Evolutionary conservation across 805 yeast species (phyloP).

Genomic region (Wickerhamiella hasegawae): DNA sequence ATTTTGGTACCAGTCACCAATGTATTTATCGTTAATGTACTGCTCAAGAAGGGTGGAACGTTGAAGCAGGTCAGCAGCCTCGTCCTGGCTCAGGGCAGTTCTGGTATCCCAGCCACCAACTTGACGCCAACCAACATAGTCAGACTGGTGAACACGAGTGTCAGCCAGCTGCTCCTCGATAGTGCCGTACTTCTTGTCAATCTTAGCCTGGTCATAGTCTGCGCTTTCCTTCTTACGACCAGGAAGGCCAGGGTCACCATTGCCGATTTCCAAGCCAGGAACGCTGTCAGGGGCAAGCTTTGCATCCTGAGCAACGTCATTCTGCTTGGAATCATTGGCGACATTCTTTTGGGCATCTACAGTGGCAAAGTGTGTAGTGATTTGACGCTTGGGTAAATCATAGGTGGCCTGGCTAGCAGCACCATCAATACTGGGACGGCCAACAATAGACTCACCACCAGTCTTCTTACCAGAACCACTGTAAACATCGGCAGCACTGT

Average conservation of each 20-base stretch:
- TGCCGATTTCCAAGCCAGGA: constrained; percentile 15
- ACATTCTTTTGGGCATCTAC: no score
- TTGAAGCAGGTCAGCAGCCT: constrained; percentile 57
- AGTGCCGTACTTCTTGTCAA: constrained; percentile 8
- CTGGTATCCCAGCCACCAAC: constrained; percentile 70
- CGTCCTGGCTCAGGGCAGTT: constrained; percentile 26
- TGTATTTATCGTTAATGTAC: constrained; percentile 54
- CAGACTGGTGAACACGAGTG: constrained; percentile 36
- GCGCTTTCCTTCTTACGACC: constrained; percentile 6
- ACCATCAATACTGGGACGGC: no score
- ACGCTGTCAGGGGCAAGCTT: background rate
- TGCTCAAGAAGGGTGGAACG: constrained; percentile 61
- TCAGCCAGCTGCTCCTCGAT: constrained; percentile 20
- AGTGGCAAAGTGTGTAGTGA: no score
- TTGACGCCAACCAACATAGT: constrained; percentile 88
- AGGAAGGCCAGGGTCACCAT: constrained; percentile 12
- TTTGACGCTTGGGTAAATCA: no score
- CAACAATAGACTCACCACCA: no score
- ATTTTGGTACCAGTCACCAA: constrained; percentile 95
- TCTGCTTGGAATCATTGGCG: background rate
- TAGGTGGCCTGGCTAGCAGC: no score
- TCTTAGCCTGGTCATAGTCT: background rate
- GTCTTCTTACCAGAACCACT: no score
- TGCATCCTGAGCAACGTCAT: background rate
- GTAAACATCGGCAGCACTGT: no score